Conservation (phyloP, 257 asterid genomes). For the Jasminum sambac region DNA sequence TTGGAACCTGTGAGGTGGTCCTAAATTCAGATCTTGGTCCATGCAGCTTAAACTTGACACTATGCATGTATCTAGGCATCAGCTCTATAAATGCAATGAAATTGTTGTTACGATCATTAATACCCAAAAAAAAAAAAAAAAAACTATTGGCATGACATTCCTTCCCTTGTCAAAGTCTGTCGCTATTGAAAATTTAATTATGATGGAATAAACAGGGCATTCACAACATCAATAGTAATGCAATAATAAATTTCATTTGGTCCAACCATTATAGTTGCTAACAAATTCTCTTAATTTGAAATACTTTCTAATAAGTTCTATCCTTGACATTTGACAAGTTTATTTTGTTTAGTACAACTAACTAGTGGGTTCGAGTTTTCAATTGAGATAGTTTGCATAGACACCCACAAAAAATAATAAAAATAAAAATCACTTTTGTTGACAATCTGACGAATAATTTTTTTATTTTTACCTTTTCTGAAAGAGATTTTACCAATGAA, state of each 20-base stretch:
- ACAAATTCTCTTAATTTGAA: background rate
- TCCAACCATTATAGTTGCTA: background rate
- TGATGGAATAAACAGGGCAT: slow-evolving; percentile 19
- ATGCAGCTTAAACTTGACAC: slow-evolving; percentile 25
- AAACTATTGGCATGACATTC: slow-evolving; percentile 47
- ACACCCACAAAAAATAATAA: no score
- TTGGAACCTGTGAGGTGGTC: slow-evolving; percentile 36
- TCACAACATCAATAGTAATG: slow-evolving; percentile 19
- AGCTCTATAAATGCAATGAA: slow-evolving; percentile 33
- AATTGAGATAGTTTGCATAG: no score
- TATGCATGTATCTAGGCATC: background rate
- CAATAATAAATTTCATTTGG: background rate
- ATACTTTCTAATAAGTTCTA: background rate
- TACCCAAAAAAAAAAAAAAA: slow-evolving; percentile 20
- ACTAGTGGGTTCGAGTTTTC: no score
- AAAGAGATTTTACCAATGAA: no score
- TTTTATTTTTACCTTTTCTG: no score
- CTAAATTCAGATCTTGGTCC: slow-evolving; percentile 30
- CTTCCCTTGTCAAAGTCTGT: slow-evolving; percentile 47
- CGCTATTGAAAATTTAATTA: slow-evolving; percentile 33
- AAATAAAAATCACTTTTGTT: no score
- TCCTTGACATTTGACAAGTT: background rate
- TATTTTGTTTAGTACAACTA: no score
- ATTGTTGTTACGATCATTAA: slow-evolving; percentile 25
- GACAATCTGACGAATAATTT: no score